These are phyloP conservation scores for Aspergillus spinulosporus DNA, from an alignment of 2,329 filamentous ascomycete species.

Conservation along the genomic window DNA sequence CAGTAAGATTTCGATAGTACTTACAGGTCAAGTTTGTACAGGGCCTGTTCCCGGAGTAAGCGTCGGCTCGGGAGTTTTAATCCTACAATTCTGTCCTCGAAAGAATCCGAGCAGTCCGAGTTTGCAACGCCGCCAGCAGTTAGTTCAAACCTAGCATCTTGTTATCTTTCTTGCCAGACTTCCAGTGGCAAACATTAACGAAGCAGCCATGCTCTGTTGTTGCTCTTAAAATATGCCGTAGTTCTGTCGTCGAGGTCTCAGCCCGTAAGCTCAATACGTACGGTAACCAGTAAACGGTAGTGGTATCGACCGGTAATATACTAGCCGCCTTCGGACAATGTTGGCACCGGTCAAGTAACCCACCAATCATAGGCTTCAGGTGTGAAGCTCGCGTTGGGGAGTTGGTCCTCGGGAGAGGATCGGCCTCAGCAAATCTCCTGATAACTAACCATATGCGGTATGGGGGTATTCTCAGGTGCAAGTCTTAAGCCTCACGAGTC, in stretches of 20 bases:
- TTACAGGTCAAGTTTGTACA: too few species aligned
- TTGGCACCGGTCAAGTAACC: constrained; percentile 12
- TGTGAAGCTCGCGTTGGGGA: constrained; percentile 18
- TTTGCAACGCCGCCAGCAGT: too few species aligned
- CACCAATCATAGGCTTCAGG: constrained; percentile 10
- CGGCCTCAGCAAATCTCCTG: constrained; percentile 21
- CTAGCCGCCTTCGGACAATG: constrained; percentile 14
- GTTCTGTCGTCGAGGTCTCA: neutral
- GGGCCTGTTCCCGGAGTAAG: too few species aligned
- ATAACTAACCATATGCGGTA: neutral
- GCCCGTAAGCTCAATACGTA: neutral
- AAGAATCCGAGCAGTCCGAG: neutral
- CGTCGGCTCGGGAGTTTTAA: neutral
- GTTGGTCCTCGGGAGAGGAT: constrained; percentile 15
- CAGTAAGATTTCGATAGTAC: neutral
- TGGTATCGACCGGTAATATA: neutral
- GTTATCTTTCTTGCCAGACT: neutral
- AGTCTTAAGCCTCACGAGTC: neutral
- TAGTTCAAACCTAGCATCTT: too few species aligned
- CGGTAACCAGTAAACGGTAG: neutral
- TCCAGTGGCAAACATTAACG: neutral
- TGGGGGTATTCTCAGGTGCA: neutral
- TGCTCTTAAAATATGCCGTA: constrained; percentile 1
- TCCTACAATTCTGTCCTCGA: neutral
- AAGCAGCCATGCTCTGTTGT: neutral